Evolutionary conservation across 1,284 basidiomycete genomes (phyloP), one percentile per base, ranked within the genome.

Genomic region (Vanrija humicola): DNA sequence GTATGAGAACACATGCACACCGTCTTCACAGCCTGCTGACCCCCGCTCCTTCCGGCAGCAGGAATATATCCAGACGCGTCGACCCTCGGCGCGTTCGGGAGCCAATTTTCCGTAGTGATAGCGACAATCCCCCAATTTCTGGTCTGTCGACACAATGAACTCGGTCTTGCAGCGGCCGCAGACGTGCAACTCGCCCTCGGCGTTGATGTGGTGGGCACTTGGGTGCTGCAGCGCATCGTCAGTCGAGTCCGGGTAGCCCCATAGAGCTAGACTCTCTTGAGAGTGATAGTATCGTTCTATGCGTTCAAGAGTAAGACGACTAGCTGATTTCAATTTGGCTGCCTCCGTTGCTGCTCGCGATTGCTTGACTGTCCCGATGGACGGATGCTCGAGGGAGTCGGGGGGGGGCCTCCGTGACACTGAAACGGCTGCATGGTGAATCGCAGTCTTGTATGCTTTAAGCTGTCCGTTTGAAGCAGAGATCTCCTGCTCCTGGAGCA

Each of bases 351-450:
- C 84, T 14, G 79, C 78, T 10, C 79, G 76, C 29, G 88, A 76
- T 15, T 89, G 84, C 10, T 77, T 81, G 53, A 90, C 84, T 0
- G 90, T 93, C 4, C 93, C 92, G 25, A 93, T 83, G 4, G 89
- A 92, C 0, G 83, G 79, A 67, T 91, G 87, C 1, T 80, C 78
- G 19, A 82, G 64, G 1, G 79, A 79, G 47, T 82, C 82, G 1
- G 91, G 90, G 4, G 79, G 69, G 0, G 82, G 70, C 0, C 93
- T 84, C 63, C 83, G 83, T 70, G 68, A 69, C 15, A 77, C 65
- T n/a, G 64, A 58, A 7, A 77, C 70, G 1, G 74, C 68, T 0
- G 74, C 73, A 29, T 73, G 72, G 29, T 75, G 74, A 28, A 77
- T 70, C 3, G 73, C 68, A 8, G 66, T 56, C 42, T 73, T 73